Percentiles rank a stretch among this genome's conserved stretches.
Evolutionary conservation across 129 eudicot genomes (phyloP).

Genomic region (Pulicaria dysenterica): DNA sequence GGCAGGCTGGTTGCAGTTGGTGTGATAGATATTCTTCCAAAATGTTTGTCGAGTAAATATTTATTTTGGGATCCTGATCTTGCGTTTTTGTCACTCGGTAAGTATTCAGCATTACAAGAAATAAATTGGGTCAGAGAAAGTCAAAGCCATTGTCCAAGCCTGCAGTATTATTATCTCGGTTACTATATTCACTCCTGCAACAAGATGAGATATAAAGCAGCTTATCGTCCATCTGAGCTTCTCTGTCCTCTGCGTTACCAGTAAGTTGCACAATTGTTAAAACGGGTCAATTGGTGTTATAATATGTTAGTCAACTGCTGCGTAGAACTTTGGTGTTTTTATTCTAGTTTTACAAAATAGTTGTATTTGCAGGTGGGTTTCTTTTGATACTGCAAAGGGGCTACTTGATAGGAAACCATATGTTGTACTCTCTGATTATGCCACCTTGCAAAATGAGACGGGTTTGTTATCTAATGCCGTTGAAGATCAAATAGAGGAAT

Average conservation of each 20-base stretch:
- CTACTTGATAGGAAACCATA: constrained; percentile 73
- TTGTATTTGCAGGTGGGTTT: constrained; percentile 71
- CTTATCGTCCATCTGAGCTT: constrained; percentile 89
- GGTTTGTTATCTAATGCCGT: constrained; percentile 25
- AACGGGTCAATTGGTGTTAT: neutral
- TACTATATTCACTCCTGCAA: constrained; percentile 92
- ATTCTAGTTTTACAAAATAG: neutral
- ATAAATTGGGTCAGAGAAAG: constrained; percentile 73
- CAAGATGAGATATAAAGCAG: constrained; percentile 96
- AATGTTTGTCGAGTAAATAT: constrained; percentile 92
- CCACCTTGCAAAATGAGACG: constrained; percentile 45
- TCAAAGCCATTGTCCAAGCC: constrained; percentile 63
- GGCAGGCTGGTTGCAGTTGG: constrained; percentile 93
- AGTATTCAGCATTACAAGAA: constrained; percentile 84
- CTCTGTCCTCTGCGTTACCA: constrained; percentile 86
- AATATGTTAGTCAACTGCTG: neutral
- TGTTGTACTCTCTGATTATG: constrained; percentile 71
- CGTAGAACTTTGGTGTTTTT: no score
- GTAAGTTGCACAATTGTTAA: constrained; percentile 49
- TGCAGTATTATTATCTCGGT: constrained; percentile 94
- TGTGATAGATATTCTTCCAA: constrained; percentile 92
- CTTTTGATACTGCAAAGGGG: constrained; percentile 72
- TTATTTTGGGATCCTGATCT: constrained; percentile 96
- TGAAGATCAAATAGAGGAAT: constrained; percentile 53
- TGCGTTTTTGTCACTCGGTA: constrained; percentile 82